phyloP scores from a whole-genome alignment of 1,284 basidiomycete species.

The Stereum hirsutum region DNA sequence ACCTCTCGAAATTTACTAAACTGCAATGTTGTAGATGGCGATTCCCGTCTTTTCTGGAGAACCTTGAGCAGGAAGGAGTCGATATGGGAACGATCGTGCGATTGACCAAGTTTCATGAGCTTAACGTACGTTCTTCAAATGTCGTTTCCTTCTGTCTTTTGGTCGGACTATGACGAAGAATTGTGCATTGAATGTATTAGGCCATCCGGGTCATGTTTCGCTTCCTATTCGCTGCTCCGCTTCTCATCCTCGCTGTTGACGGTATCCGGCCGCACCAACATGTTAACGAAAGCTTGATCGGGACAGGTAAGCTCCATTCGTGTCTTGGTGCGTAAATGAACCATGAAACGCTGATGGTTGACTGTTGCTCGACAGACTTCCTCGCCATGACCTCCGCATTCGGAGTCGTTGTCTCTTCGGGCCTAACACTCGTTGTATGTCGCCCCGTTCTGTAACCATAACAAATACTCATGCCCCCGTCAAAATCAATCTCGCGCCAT shows the following conservation, averaged over 20 bases:
- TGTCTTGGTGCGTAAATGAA: not conserved
- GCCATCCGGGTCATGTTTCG: constrained; percentile 62
- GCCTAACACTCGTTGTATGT: constrained; percentile 63
- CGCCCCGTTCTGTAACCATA: not conserved
- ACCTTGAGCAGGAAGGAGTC: constrained; percentile 50
- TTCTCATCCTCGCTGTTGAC: constrained; percentile 58
- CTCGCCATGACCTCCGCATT: constrained; percentile 48
- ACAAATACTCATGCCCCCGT: not conserved
- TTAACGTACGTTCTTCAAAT: constrained; percentile 47
- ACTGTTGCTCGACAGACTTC: constrained; percentile 38
- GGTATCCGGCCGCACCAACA: constrained; percentile 51
- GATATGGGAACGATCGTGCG: constrained; percentile 56
- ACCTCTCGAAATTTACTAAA: constrained; percentile 7
- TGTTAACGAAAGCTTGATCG: constrained; percentile 51
- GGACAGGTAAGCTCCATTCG: constrained; percentile 26
- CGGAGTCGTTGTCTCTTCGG: constrained; percentile 58
- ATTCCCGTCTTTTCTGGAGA: constrained; percentile 56
- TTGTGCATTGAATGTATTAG: constrained; percentile 24
- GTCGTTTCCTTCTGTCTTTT: not conserved
- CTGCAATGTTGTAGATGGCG: constrained; percentile 32
- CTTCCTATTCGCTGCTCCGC: constrained; percentile 53
- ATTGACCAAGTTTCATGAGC: constrained; percentile 67
- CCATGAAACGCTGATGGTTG: not conserved
- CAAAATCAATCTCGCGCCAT: not conserved
- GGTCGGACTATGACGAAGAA: not conserved